Evolutionary conservation across 179 eudicot genomes (phyloP).

Genomic region (Corrigiola litoralis): DNA sequence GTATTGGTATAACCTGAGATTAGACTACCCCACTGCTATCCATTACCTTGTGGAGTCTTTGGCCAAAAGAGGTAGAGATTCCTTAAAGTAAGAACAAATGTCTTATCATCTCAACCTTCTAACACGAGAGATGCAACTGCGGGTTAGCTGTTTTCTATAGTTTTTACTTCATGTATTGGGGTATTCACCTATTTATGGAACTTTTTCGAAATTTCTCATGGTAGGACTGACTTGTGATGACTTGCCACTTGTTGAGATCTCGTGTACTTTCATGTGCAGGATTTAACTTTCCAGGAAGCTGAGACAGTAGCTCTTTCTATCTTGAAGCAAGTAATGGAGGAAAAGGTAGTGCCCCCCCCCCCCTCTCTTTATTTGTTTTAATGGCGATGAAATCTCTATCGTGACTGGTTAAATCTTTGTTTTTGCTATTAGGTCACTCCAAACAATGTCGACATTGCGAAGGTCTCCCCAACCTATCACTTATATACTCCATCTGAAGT

Average conservation of each 20-base stretch:
- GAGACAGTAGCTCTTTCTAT: constrained; percentile 91
- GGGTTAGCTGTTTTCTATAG: too few relatives aligned
- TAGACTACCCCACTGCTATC: too few relatives aligned
- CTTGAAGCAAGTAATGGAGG: constrained; percentile 97
- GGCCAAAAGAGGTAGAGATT: too few relatives aligned
- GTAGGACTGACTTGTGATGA: not conserved
- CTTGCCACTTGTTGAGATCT: not conserved
- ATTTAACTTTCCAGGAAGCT: constrained; percentile 77
- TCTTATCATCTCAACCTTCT: too few relatives aligned
- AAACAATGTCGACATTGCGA: constrained; percentile 86
- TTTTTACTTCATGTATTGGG: too few relatives aligned
- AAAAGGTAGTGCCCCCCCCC: constrained; percentile 49
- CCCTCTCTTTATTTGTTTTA: not conserved
- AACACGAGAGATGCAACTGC: too few relatives aligned
- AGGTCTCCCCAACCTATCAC: constrained; percentile 91
- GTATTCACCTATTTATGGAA: not conserved
- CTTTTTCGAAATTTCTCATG: not conserved
- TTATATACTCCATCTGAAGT: constrained; percentile 88
- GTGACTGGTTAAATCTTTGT: not conserved
- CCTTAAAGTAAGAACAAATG: too few relatives aligned
- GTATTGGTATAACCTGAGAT: too few relatives aligned
- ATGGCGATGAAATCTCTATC: not conserved
- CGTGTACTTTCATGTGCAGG: constrained; percentile 38
- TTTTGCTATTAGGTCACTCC: constrained; percentile 61
- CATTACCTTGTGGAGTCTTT: too few relatives aligned